A percentile compares a stretch with the other conserved stretches of the same genome.
Conservation (phyloP, 1,139 yeast species). For the Debaryomycetaceae sp. region DNA sequence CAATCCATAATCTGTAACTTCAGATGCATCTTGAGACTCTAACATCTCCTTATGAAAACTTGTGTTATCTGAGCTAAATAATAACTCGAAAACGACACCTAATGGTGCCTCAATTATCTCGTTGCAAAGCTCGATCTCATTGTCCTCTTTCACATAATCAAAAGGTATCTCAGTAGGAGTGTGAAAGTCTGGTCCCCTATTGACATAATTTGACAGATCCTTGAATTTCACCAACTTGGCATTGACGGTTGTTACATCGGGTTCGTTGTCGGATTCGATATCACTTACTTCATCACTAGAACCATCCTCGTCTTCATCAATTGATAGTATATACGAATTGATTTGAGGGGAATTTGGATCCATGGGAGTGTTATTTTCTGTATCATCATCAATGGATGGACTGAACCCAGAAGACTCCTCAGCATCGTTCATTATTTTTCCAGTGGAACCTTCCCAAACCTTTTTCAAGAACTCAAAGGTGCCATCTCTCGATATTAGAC, state of each 20-base stretch:
- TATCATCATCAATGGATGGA: not conserved
- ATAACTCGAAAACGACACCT: slow-evolving; percentile 45
- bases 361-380: slow-evolving; percentile 3
- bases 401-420: slow-evolving; percentile 4
- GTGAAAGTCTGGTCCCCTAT: slow-evolving; percentile 38
- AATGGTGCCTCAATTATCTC: slow-evolving; percentile 43
- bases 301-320: slow-evolving; percentile 25
- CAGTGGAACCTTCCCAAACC: slow-evolving; percentile 46
- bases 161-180: slow-evolving; percentile 26
- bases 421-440: slow-evolving; percentile 14
- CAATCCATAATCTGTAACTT: slow-evolving; percentile 38
- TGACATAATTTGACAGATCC: slow-evolving; percentile 27
- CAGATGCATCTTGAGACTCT: slow-evolving; percentile 45
- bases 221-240: slow-evolving; percentile 25
- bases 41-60: slow-evolving; percentile 39
- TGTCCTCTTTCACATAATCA: slow-evolving; percentile 15
- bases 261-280: slow-evolving; percentile 8
- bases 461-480: slow-evolving; percentile 67
- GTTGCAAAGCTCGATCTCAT: slow-evolving; percentile 33
- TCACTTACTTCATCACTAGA: slow-evolving; percentile 9
- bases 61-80: slow-evolving; percentile 43
- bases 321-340: slow-evolving; percentile 30
- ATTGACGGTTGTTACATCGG: slow-evolving; percentile 2
- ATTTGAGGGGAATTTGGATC: slow-evolving; percentile 13
- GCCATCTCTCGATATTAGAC: slow-evolving; percentile 78